phyloP scores from a whole-genome alignment of 441 rosid genomes.

The Gossypium davidsonii region DNA sequence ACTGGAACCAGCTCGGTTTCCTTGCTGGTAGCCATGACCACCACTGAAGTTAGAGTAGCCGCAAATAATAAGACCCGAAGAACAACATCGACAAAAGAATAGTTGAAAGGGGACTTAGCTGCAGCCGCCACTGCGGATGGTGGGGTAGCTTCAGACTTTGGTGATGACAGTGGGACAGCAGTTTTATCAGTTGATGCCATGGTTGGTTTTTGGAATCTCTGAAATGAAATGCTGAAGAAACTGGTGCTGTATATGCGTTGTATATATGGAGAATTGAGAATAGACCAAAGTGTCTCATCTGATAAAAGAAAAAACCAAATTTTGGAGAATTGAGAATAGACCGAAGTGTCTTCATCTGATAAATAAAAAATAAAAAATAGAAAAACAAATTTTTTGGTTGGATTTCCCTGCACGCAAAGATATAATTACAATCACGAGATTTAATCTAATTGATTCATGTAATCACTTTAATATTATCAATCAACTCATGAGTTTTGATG shows the following conservation, averaged over 20 bases:
- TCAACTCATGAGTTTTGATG: too few species aligned
- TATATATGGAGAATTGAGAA: neutral
- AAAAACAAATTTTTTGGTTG: neutral
- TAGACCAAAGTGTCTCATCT: neutral
- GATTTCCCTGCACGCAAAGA: constrained; percentile 16
- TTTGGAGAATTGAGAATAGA: too few species aligned
- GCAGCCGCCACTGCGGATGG: constrained; percentile 3
- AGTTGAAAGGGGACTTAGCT: constrained; percentile 10
- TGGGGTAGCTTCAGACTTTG: constrained; percentile 17
- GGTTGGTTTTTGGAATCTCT: neutral
- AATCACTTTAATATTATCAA: too few species aligned
- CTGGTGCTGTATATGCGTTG: neutral
- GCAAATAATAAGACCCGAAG: constrained; percentile 57
- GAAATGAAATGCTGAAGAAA: neutral
- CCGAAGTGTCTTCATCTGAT: too few species aligned
- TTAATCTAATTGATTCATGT: neutral
- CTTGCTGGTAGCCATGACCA: constrained; percentile 56
- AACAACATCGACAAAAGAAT: constrained; percentile 29
- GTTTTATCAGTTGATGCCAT: constrained; percentile 50
- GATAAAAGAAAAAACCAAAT: neutral
- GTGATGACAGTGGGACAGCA: constrained; percentile 16
- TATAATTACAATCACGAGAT: neutral
- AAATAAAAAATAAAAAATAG: too few species aligned
- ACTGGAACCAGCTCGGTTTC: constrained; percentile 33
- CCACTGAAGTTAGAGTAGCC: constrained; percentile 35